These are phyloP conservation scores for Geosmithia putterillii DNA, from an alignment of 2,329 filamentous ascomycete genomes.

Conservation along the genomic window DNA sequence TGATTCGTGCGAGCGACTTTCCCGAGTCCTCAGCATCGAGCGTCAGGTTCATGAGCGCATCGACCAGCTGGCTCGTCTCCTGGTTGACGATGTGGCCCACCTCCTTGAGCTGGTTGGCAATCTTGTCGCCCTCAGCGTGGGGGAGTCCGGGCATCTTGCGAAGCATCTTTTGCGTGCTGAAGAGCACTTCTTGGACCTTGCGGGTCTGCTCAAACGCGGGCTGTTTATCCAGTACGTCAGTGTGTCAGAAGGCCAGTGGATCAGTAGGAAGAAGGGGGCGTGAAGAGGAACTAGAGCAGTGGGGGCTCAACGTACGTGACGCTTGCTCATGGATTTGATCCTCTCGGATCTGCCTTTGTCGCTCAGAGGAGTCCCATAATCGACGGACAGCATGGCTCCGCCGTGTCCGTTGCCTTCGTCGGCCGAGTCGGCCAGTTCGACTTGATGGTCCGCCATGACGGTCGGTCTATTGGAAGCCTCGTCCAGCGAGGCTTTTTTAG, in stretches of 20 bases:
- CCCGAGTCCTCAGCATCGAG: conserved; percentile 25
- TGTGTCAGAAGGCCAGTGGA: no score
- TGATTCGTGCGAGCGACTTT: conserved; percentile 23
- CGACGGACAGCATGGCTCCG: conserved; percentile 20
- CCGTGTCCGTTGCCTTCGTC: not conserved
- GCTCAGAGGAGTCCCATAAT: conserved; percentile 25
- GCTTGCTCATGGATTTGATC: conserved; percentile 24
- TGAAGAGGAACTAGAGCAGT: not conserved
- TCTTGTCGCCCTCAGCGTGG: conserved; percentile 18
- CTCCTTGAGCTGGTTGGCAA: conserved; percentile 20
- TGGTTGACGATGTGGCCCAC: conserved; percentile 23
- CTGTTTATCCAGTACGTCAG: conserved; percentile 7
- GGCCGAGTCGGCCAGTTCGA: no score
- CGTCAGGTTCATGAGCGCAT: conserved; percentile 21
- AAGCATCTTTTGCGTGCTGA: conserved; percentile 23
- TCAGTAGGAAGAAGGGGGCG: no score
- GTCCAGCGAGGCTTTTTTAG: no score
- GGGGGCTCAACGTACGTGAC: conserved; percentile 17
- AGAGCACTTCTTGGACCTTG: conserved; percentile 19
- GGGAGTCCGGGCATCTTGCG: conserved; percentile 25
- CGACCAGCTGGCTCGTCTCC: conserved; percentile 24
- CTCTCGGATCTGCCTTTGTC: conserved; percentile 20
- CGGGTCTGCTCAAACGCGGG: conserved; percentile 20
- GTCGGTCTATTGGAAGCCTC: no score
- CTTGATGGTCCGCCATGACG: no score